Evolutionary conservation across 2,329 filamentous ascomycete species (phyloP), one percentile per base, ranked within the genome.

Genomic region (Botrytis elliptica): DNA sequence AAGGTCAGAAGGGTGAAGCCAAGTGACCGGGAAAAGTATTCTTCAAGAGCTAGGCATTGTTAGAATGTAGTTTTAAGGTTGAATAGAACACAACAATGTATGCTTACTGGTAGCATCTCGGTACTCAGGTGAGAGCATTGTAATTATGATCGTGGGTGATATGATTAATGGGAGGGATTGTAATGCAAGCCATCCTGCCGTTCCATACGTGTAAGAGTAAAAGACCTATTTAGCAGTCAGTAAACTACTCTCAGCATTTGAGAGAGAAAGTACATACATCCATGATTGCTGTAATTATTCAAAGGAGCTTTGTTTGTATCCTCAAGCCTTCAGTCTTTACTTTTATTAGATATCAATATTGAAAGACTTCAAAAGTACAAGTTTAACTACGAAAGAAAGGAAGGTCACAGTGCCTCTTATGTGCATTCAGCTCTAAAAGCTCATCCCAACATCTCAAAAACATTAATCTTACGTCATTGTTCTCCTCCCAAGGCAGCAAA

Each of bases 1-100:
- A 92, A 81, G 7, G 88, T 83, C 46, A 92, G 81, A 44, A 91
- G 83, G 9, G 86, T 82, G 68, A 92, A 83, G 74, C 89, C 90
- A 3, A 91, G 84, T 59, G 84, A 86, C 57, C 90, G 88, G 66
- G 86, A 86, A 79, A 92, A 87, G 83, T 92, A 92, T 73, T 87
- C 82, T 81, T 92, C 91, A 22, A 92, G 83, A 44, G 83, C 89
- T 89, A 74, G 40, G 14, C 12, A 36, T 60, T 66, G 68, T 65
- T 76, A 71, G 70, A 55, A 18, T 33, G 3, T 55, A 57, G 9
- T 9, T 70, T 74, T 74, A 38, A 8, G 74, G 74, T 36, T 38
- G 36, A 72, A 73, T 22, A 72, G 44, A 40, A 55, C 7, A 22
- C 16, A 4, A n/a, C 20, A 33, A n/a, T 5, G 44, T 16, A 16